Conservation (phyloP, 2,329 filamentous ascomycete genomes). For the Talaromyces sp. region DNA sequence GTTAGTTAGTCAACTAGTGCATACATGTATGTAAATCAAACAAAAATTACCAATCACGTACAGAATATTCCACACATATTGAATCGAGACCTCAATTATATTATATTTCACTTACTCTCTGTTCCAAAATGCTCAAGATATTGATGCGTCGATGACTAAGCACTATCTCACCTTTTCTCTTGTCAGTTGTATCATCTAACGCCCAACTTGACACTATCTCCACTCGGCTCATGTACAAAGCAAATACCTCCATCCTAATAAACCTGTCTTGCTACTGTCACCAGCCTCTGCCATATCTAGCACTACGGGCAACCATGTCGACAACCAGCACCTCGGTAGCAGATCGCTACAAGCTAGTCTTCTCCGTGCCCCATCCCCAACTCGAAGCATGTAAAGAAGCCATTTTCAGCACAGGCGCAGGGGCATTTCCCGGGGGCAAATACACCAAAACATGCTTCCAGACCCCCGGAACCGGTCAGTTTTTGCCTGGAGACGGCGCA, state of each 20-base stretch:
- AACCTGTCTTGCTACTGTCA: not conserved
- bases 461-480: conserved; percentile 36
- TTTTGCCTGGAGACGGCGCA: conserved; percentile 34
- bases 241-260: not conserved
- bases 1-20: too few species aligned
- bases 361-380: conserved; percentile 37
- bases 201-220: not conserved
- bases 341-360: conserved; percentile 39
- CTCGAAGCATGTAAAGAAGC: conserved; percentile 38
- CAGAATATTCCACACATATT: not conserved
- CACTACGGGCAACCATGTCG: conserved; percentile 18
- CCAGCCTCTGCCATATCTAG: not conserved
- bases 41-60: not conserved
- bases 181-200: not conserved
- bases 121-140: not conserved
- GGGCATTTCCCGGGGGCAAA: conserved; percentile 35
- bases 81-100: not conserved
- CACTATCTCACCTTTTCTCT: not conserved
- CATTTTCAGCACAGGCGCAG: conserved; percentile 38
- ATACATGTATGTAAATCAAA: not conserved
- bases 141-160: conserved; percentile 4
- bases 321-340: conserved; percentile 11
- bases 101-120: not conserved
- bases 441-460: conserved; percentile 39
- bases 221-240: not conserved